Evolutionary conservation across 805 yeast species (phyloP).

Genomic region (Kuraishia ogatae): DNA sequence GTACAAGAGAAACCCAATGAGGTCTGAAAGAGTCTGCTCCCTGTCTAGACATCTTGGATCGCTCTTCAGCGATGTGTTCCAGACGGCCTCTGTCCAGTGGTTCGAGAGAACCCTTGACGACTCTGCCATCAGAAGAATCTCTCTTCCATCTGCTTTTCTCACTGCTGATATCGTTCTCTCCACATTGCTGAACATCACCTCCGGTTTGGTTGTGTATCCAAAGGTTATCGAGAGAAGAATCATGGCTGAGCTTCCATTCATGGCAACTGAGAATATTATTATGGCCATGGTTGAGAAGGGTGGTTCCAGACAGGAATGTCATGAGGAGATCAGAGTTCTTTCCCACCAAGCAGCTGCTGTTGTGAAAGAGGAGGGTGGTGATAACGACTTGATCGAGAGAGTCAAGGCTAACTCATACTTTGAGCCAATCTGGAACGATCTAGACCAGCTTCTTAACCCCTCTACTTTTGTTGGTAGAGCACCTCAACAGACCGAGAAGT

Average conservation of each 20-base stretch:
- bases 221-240: constrained; percentile 97
- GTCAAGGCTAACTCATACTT: constrained; percentile 71
- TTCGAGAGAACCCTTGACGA: constrained; percentile 98
- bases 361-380: constrained; percentile 97
- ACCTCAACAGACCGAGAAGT: constrained; percentile 94
- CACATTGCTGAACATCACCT: constrained; percentile 83
- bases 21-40: constrained; percentile 98
- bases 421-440: constrained; percentile 79
- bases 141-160: constrained; percentile 92
- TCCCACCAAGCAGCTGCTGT: constrained; percentile 97
- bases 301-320: constrained; percentile 96
- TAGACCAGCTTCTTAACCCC: constrained; percentile 80
- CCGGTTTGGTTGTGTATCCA: constrained; percentile 96
- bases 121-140: constrained; percentile 94
- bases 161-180: constrained; percentile 90
- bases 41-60: constrained; percentile 93
- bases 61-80: constrained; percentile 84
- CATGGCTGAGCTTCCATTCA: constrained; percentile 89
- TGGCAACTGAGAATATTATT: constrained; percentile 98
- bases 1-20: constrained; percentile 98
- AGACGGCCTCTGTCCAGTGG: constrained; percentile 98
- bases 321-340: constrained; percentile 92
- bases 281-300: constrained; percentile 99
- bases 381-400: constrained; percentile 91
- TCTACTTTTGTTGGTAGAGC: constrained; percentile 97